Evolutionary conservation across 2,329 filamentous ascomycete species (phyloP).

Genomic region (Trichophyton rubrum): DNA sequence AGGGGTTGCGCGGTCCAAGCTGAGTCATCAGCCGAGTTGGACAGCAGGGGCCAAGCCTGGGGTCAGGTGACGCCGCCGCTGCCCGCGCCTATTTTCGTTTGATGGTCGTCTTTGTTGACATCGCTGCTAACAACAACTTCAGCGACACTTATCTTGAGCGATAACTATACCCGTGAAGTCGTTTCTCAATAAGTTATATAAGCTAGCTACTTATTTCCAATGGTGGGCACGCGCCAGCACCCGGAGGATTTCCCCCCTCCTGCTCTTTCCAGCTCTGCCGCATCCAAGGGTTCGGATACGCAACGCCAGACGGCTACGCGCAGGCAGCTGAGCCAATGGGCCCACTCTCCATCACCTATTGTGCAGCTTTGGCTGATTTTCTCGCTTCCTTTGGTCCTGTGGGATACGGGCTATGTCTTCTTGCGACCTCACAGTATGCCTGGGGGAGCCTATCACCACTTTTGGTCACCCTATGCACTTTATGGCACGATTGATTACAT

Average conservation of each 20-base stretch:
- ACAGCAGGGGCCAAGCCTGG: too few relatives aligned
- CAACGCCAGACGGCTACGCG: constrained; percentile 15
- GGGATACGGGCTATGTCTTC: constrained; percentile 72
- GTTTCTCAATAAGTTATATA: too few relatives aligned
- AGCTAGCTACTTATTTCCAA: constrained; percentile 15
- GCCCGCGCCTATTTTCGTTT: too few relatives aligned
- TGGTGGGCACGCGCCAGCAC: constrained; percentile 47
- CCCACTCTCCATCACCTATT: constrained; percentile 48
- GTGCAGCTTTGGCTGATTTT: constrained; percentile 59
- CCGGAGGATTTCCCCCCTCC: constrained; percentile 37
- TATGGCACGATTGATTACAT: constrained; percentile 70
- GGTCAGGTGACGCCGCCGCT: too few relatives aligned
- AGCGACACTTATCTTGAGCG: too few relatives aligned
- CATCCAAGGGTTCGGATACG: constrained; percentile 16
- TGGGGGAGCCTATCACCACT: constrained; percentile 55
- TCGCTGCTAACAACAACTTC: too few relatives aligned
- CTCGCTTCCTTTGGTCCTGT: constrained; percentile 64
- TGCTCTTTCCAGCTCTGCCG: constrained; percentile 17
- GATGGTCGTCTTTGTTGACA: too few relatives aligned
- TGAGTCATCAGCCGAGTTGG: too few relatives aligned
- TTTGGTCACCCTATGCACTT: constrained; percentile 67
- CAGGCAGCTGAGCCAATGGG: constrained; percentile 28
- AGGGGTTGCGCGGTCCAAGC: too few relatives aligned
- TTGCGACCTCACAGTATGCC: constrained; percentile 71
- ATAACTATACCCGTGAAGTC: too few relatives aligned